Base-by-base conservation (phyloP, 768 basidiomycete genomes). In the Polyporus arcularius region DNA sequence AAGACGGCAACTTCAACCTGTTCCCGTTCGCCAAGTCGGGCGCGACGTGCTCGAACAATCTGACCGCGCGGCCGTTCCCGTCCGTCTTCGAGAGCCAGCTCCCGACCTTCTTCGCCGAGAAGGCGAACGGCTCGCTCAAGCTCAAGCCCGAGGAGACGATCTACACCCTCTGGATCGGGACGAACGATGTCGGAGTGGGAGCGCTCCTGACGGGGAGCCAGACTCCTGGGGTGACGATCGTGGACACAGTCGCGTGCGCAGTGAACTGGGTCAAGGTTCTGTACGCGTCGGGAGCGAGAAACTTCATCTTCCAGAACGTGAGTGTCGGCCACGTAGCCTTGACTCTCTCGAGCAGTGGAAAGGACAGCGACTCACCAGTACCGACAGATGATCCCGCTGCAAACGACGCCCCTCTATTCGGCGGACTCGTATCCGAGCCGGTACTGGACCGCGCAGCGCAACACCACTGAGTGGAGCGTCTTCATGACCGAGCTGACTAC, bases 221-320 rank as follows among this genome's bases (percentile, higher is more conserved):
- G 58, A 71, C 57, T 0, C 70, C 75, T 2, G 72, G 73, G 1
- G 83, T 84, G 15, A 86, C 83, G 1, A 69, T 89, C 55, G 85
- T 87, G 9, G 77, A 87, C 50, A 84, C 85, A 0, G 78, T 81
- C 18, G 68, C 68, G 16, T 88, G 88, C 65, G 83, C 82, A 68
- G 73, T 88, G 4, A 80, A 85, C 49, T 87, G 84, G 80, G 76
- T 89, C 31, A 82, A 78, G 61, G 74, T 74, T 1, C 66, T 89
- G 41, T 86, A 88, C 66, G 68, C 79, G 11, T 78, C 71, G 51
- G 87, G 88, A 5, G 87, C 85, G 4, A 76, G 86, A 47, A 86
- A 89, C 65, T 87, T 89, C 67, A 70, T 89, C 52, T 85, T 89
- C 75, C 85, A 87, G 63, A 88, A 87, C 64, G 87, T 86, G 61